Evolutionary conservation across 139 green algal genomes (phyloP).

Genomic region (Coccomyxa sp.): DNA sequence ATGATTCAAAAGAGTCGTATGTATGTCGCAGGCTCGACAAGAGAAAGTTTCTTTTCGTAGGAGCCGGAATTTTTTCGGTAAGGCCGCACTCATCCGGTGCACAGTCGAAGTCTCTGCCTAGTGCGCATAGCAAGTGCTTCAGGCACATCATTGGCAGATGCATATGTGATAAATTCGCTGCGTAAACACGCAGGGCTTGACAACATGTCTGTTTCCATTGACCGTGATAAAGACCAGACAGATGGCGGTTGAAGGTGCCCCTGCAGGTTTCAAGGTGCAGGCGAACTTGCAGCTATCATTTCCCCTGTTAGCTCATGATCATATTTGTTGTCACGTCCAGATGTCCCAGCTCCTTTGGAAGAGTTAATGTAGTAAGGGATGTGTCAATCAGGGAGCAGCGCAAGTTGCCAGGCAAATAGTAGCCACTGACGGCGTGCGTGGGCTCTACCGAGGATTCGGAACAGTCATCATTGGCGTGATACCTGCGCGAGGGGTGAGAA

Average conservation of each 20-base stretch:
- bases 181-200: constrained; percentile 57
- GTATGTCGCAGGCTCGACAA: constrained; percentile 82
- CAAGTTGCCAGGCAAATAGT: constrained; percentile 61
- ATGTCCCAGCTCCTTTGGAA: no score
- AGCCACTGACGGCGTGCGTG: constrained; percentile 65
- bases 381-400: constrained; percentile 33
- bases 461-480: constrained; percentile 72
- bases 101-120: neutral
- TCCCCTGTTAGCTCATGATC: neutral
- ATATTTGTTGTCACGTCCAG: no score
- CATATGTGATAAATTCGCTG: neutral
- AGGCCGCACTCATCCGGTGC: neutral
- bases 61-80: constrained; percentile 72
- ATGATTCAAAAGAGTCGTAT: no score
- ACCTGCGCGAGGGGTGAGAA: constrained; percentile 35
- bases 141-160: neutral
- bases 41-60: constrained; percentile 80
- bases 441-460: constrained; percentile 87
- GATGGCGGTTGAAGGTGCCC: constrained; percentile 61
- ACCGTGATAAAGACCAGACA: constrained; percentile 91
- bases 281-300: constrained; percentile 22
- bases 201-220: constrained; percentile 78
- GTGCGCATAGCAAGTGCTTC: neutral
- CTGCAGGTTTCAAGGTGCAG: constrained; percentile 46
- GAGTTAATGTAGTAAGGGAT: neutral